These are phyloP conservation scores for Atkinsonella hypoxylon DNA, from an alignment of 2,329 filamentous ascomycete genomes.

Conservation along the genomic window DNA sequence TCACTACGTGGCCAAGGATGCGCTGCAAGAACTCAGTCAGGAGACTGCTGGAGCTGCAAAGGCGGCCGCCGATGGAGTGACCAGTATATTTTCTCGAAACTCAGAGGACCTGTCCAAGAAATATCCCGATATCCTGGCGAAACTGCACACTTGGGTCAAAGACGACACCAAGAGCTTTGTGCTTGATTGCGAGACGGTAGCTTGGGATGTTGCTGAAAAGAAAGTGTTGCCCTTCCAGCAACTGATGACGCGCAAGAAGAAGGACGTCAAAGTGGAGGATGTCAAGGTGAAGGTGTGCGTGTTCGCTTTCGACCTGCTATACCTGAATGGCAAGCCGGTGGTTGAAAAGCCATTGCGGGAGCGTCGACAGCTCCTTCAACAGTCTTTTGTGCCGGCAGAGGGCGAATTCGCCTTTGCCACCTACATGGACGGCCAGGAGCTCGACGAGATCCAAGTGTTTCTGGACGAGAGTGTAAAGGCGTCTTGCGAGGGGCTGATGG, in stretches of 20 bases:
- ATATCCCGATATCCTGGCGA: slow-evolving; percentile 88
- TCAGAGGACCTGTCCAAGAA: slow-evolving; percentile 96
- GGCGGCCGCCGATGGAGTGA: slow-evolving; percentile 60
- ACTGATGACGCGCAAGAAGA: slow-evolving; percentile 94
- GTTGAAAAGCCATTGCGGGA: slow-evolving; percentile 82
- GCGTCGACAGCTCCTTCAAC: slow-evolving; percentile 61
- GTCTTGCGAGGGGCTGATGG: slow-evolving; percentile 95
- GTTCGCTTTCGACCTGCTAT: slow-evolving; percentile 91
- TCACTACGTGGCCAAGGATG: slow-evolving; percentile 82
- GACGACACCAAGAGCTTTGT: slow-evolving; percentile 87
- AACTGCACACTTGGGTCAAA: slow-evolving; percentile 83
- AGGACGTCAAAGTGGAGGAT: slow-evolving; percentile 91
- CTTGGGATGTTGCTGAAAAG: slow-evolving; percentile 90
- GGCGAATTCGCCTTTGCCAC: slow-evolving; percentile 90
- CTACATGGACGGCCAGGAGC: slow-evolving; percentile 71
- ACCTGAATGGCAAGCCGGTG: slow-evolving; percentile 80
- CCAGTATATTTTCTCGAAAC: slow-evolving; percentile 93
- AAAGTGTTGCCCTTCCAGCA: slow-evolving; percentile 96
- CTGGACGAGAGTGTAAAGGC: slow-evolving; percentile 92
- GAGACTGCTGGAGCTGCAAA: slow-evolving; percentile 47
- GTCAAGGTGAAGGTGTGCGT: slow-evolving; percentile 96
- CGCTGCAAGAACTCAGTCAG: slow-evolving; percentile 55
- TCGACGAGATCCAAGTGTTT: slow-evolving; percentile 87
- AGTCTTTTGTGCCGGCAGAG: slow-evolving; percentile 65
- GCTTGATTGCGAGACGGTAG: slow-evolving; percentile 95